Evolutionary conservation across 495 filamentous ascomycete genomes (phyloP).

Genomic region (Staphylotrichum longicolle): DNA sequence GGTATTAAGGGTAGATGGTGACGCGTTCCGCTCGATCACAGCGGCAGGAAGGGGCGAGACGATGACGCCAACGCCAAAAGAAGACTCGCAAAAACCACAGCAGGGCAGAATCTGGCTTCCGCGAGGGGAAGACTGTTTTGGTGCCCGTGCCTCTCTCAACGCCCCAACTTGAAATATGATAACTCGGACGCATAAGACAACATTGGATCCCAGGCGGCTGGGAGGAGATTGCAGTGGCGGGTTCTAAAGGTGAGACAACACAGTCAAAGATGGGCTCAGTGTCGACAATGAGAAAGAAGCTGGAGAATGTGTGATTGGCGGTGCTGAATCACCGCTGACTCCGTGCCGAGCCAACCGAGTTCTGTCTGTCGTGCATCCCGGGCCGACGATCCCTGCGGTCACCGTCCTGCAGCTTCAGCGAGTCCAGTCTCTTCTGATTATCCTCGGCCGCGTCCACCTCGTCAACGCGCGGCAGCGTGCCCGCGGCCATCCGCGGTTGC

Average conservation of each 20-base stretch:
- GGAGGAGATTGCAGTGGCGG: too few relatives aligned
- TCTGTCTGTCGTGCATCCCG: slow-evolving; percentile 49
- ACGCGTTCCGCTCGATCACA: not conserved
- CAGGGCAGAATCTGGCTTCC: not conserved
- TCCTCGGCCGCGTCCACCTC: slow-evolving; percentile 79
- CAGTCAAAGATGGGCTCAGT: not conserved
- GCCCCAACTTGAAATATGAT: not conserved
- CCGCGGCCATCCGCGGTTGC: slow-evolving; percentile 19
- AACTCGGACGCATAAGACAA: not conserved
- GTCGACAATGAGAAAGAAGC: too few relatives aligned
- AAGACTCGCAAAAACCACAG: not conserved
- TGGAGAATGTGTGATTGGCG: too few relatives aligned
- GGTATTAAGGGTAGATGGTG: not conserved
- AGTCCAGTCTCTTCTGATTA: slow-evolving; percentile 78
- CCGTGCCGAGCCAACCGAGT: slow-evolving; percentile 49
- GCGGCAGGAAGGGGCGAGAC: not conserved
- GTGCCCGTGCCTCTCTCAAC: not conserved
- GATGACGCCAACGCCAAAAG: not conserved
- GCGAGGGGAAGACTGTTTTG: too few relatives aligned
- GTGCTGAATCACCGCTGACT: slow-evolving; percentile 42
- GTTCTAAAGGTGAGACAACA: too few relatives aligned
- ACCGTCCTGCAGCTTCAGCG: slow-evolving; percentile 75
- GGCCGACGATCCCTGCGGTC: slow-evolving; percentile 47
- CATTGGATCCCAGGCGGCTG: not conserved
- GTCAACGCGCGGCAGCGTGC: slow-evolving; percentile 48